Evolutionary conservation across 2,329 filamentous ascomycete genomes (phyloP).

Genomic region (Colletotrichum filicis): DNA sequence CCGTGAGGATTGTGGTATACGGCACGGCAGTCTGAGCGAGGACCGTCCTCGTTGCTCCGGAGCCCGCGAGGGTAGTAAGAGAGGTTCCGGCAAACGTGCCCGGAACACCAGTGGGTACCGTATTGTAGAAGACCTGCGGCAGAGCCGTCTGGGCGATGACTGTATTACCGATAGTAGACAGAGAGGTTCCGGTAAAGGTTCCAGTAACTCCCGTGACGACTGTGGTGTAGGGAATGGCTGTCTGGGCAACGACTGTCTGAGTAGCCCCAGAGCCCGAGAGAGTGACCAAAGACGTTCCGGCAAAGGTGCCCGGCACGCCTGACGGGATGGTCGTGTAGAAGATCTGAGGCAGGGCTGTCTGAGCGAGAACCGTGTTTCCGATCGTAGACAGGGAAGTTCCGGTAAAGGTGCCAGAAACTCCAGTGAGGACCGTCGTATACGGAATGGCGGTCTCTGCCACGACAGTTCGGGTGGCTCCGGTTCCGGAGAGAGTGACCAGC

Average conservation of each 20-base stretch:
- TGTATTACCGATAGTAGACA: background rate
- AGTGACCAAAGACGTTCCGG: background rate
- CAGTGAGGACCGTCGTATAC: background rate
- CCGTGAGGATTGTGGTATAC: background rate
- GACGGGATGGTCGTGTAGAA: background rate
- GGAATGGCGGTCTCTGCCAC: slow-evolving; percentile 8
- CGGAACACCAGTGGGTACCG: background rate
- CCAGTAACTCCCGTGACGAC: background rate
- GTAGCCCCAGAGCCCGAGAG: background rate
- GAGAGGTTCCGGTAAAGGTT: background rate
- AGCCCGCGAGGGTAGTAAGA: background rate
- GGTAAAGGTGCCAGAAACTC: background rate
- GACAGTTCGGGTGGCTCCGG: slow-evolving; percentile 4
- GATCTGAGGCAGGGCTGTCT: background rate
- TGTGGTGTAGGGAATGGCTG: background rate
- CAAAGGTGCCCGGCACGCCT: background rate
- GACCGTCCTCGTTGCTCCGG: background rate
- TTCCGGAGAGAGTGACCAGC: background rate
- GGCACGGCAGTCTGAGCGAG: background rate
- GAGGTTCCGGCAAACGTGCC: background rate
- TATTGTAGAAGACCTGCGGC: background rate
- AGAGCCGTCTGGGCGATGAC: background rate
- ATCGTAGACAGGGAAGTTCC: background rate
- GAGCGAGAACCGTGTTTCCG: background rate
- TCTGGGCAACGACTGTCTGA: background rate